A percentile compares a stretch with the other conserved stretches of the same genome.
phyloP scores from a whole-genome alignment of 371 early-diverging fungal species.

The Syncephalis plumigaleata region DNA sequence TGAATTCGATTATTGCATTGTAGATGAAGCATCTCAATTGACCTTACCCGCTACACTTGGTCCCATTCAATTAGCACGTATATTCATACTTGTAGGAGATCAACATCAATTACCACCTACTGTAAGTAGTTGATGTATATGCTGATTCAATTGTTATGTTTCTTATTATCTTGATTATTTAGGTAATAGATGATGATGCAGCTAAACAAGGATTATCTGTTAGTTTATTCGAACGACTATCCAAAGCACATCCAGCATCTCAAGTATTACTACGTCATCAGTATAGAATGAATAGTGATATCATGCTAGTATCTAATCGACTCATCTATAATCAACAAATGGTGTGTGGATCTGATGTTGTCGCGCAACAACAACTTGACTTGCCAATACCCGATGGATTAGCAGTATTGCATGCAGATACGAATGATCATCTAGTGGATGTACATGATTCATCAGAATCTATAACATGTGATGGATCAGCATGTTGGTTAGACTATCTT shows the following conservation, averaged over 20 bases:
- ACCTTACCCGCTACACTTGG: constrained; percentile 89
- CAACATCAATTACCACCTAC: constrained; percentile 97
- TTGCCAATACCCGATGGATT: constrained; percentile 21
- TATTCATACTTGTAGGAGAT: constrained; percentile 96
- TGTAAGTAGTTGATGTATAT: constrained; percentile 21
- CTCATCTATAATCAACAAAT: constrained; percentile 71
- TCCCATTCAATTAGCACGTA: constrained; percentile 66
- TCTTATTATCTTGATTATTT: constrained; percentile 1
- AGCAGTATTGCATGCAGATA: background rate
- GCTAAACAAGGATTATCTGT: constrained; percentile 20
- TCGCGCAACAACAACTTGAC: constrained; percentile 30
- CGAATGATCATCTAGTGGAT: constrained; percentile 8
- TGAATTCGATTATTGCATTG: constrained; percentile 91
- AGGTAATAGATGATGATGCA: constrained; percentile 31
- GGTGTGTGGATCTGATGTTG: constrained; percentile 48
- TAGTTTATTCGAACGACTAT: constrained; percentile 65
- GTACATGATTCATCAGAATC: background rate
- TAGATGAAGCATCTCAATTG: constrained; percentile 98
- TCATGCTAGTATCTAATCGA: constrained; percentile 78
- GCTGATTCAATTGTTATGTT: background rate
- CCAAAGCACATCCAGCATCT: constrained; percentile 64
- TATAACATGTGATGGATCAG: constrained; percentile 3
- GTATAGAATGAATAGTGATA: constrained; percentile 92
- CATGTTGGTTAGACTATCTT: constrained; percentile 43
- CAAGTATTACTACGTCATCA: constrained; percentile 70